Evolutionary conservation across 768 basidiomycete species (phyloP), one percentile per base, ranked within the genome.

Genomic region (Tricholoma sp.): DNA sequence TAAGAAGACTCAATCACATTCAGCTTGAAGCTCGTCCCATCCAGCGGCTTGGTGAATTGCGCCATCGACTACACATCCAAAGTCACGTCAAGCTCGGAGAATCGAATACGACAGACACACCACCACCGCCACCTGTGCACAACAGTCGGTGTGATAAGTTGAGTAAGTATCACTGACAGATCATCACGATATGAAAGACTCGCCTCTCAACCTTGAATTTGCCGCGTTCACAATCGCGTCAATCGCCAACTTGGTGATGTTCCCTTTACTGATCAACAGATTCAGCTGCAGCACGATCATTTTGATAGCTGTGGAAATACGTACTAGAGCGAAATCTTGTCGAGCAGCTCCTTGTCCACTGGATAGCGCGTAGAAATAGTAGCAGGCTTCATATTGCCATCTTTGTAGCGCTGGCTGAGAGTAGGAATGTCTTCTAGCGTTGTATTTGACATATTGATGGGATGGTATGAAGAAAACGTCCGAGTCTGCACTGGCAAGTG

Each of bases 181-280:
- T 47, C 28, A 47, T 4, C 17, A 44, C 42, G 42, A 47, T 28
- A 47, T 47, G 3, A 20, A 29, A 24, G 50, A 70, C 72, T 54
- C 41, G 89, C 91, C 91, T 49, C 86, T 72, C 34, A 94, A 73
- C 50, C 80, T 80, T 47, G 75, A 75, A 64, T 93, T 93, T 6
- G 91, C 91, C 11, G 91, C 91, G 63, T 92, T 93, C 29, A 93
- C 91, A 54, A 93, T 86, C 0, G 82, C 73, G 66, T 91, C 90
- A 10, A 88, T 72, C 52, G 84, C 76, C 18, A 93, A 66, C 55
- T 75, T 73, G 2, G 91, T 92, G 55, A 94, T 91, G 68, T 92
- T 87, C 24, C 47, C 47, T n/a, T 31, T 49, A n/a, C 47, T 49
- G 29, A 32, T 49, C 31, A 49, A 17, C 6, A 11, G 15, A 32